Evolutionary conservation across 2,329 filamentous ascomycete species (phyloP), one percentile per base, ranked within the genome.

Genomic region (Pyricularia sp.): DNA sequence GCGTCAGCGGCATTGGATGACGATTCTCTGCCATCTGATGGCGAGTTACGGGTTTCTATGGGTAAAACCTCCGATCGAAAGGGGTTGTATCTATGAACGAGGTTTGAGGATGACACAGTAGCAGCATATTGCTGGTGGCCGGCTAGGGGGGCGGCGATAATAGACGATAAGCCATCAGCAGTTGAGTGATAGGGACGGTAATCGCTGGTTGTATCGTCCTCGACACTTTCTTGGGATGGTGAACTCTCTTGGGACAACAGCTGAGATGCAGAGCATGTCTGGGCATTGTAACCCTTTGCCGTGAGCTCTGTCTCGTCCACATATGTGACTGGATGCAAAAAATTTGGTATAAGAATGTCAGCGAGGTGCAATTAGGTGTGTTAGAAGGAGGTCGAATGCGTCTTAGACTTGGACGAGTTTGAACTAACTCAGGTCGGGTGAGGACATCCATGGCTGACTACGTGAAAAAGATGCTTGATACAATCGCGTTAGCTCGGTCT

Each of bases 371-470:
- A 42, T 42, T 42, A 42, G 36, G 17, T n/a, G 42, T 7, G 14
- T 4, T 17, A 50, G 42, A 50, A 50, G 14, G 17, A 20, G 25
- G 9, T 4, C 1, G 23, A 63, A 26, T 63, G 26, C 12, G 33
- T 36, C 3, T 17, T 28, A 63, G 17, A 28, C 25, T 61, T 36
- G 33, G 12, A 28, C 12, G 26, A 63, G 6, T 28, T 20, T 63
- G 55, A 59, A 76, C 76, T 71, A 70, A 76, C 75, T 63, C 12
- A 73, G 70, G 67, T 70, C 73, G 17, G 77, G 77, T 2, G 73
- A 75, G 66, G 73, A 75, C 68, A 78, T 72, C 78, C 78, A 79
- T 72, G 73, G 76, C 70, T 78, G 77, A 14, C 71, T 73, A 33
- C 71, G 73, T 33, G 72, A 68, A 66, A 76, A 78, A 6, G 73